Conservation (phyloP, 106 monocot species). For the Acorus calamus region DNA sequence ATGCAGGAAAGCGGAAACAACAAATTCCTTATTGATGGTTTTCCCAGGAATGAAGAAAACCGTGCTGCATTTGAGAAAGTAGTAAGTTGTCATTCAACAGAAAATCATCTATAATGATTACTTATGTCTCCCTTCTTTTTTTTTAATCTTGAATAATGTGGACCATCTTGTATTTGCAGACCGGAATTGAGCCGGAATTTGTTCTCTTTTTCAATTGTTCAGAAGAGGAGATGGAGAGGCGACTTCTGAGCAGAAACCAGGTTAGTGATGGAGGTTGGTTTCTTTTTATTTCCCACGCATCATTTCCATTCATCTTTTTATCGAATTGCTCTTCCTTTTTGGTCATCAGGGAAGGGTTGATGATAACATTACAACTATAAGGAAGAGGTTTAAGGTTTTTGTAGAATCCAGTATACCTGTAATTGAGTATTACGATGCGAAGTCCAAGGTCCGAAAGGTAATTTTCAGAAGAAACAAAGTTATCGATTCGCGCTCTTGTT, state of each 20-base stretch:
- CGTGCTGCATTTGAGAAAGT: slow-evolving; percentile 75
- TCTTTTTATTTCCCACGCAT: neutral
- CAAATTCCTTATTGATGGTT: slow-evolving; percentile 89
- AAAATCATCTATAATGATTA: neutral
- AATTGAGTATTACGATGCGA: slow-evolving; percentile 51
- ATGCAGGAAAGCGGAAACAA: slow-evolving; percentile 74
- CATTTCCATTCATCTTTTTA: no score
- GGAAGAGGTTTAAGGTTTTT: slow-evolving; percentile 79
- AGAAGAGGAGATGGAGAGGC: slow-evolving; percentile 60
- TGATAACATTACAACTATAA: slow-evolving; percentile 85
- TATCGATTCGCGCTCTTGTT: neutral
- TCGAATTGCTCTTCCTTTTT: no score
- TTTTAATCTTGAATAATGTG: slow-evolving; percentile 2
- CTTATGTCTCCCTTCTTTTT: neutral
- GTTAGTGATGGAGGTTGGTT: slow-evolving; percentile 13
- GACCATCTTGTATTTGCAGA: slow-evolving; percentile 21
- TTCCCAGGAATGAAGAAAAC: slow-evolving; percentile 87
- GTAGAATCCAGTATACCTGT: slow-evolving; percentile 64
- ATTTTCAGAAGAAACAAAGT: neutral
- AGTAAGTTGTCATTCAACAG: slow-evolving; percentile 25
- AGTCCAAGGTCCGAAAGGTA: slow-evolving; percentile 77
- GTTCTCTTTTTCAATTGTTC: slow-evolving; percentile 73
- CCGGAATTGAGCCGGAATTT: slow-evolving; percentile 76
- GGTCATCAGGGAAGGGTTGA: slow-evolving; percentile 68
- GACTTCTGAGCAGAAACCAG: slow-evolving; percentile 75